A percentile compares a stretch with the other conserved stretches of the same genome.
Conservation (phyloP, 345 rosid species). For the Xanthoceras sorbifolium region DNA sequence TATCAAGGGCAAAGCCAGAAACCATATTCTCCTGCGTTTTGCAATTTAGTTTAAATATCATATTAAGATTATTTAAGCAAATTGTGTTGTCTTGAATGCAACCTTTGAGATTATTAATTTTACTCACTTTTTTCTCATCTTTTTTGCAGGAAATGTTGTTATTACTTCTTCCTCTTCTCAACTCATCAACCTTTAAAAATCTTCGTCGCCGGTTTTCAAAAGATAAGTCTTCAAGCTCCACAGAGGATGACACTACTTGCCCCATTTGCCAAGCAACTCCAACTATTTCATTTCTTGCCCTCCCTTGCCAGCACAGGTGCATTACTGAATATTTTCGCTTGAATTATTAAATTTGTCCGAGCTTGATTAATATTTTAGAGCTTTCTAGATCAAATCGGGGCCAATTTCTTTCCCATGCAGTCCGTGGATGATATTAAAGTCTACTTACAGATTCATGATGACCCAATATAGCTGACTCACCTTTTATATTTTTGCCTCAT, state of each 20-base stretch:
- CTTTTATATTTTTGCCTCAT: constrained; percentile 8
- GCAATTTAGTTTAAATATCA: neutral
- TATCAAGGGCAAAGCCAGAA: neutral
- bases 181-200: constrained; percentile 76
- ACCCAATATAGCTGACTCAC: neutral
- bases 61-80: neutral
- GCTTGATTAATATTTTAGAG: neutral
- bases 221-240: constrained; percentile 64
- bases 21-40: neutral
- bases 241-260: constrained; percentile 60
- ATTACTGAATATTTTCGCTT: constrained; percentile 1
- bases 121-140: constrained; percentile 12
- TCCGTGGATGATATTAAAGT: neutral
- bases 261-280: constrained; percentile 86
- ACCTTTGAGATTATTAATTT: neutral
- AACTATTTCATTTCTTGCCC: constrained; percentile 81
- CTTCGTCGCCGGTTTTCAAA: constrained; percentile 82
- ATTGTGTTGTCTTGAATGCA: neutral
- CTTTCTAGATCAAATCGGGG: neutral
- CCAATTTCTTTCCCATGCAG: neutral
- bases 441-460: neutral
- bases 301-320: constrained; percentile 96
- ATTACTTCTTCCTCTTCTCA: constrained; percentile 96
- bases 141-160: constrained; percentile 84
- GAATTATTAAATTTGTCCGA: neutral